A percentile compares a stretch with the other conserved stretches of the same genome.
These are phyloP conservation scores for Russula virescens DNA, from an alignment of 768 basidiomycete genomes.

Conservation along the genomic window DNA sequence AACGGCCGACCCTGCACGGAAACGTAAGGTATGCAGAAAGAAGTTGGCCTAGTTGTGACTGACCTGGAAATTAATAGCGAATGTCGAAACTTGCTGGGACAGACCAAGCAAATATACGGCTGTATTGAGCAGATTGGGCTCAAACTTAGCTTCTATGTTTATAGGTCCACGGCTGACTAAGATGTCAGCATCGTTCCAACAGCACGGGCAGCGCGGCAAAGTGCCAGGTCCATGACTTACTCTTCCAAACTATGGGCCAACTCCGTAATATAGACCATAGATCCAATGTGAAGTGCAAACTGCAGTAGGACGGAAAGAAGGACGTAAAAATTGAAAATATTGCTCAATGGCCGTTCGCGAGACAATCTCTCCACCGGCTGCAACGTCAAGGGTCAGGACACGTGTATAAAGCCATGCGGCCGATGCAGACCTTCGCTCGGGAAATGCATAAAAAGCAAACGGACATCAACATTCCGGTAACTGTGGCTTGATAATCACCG, in stretches of 20 bases:
- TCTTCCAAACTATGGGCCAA: slow-evolving; percentile 72
- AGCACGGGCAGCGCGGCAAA: neutral
- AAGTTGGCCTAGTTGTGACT: slow-evolving; percentile 9
- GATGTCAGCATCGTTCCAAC: neutral
- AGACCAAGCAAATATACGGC: slow-evolving; percentile 94
- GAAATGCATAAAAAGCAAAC: slow-evolving; percentile 99
- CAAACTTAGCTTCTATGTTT: slow-evolving; percentile 94
- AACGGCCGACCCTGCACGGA: slow-evolving; percentile 79
- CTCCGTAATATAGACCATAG: slow-evolving; percentile 89
- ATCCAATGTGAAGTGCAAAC: slow-evolving; percentile 87
- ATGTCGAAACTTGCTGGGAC: slow-evolving; percentile 97
- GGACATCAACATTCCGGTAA: slow-evolving; percentile 96
- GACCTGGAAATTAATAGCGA: slow-evolving; percentile 96
- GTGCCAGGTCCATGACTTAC: slow-evolving; percentile 40
- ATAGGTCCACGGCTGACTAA: slow-evolving; percentile 59
- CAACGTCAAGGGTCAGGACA: neutral
- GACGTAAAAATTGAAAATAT: slow-evolving; percentile 97
- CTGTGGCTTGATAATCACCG: slow-evolving; percentile 96
- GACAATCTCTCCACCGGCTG: slow-evolving; percentile 97
- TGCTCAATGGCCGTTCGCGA: slow-evolving; percentile 85
- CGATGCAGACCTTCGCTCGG: slow-evolving; percentile 73
- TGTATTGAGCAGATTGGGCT: slow-evolving; percentile 90
- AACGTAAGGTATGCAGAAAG: neutral
- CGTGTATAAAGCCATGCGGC: neutral
- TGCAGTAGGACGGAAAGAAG: slow-evolving; percentile 86